phyloP scores from a whole-genome alignment of 2,329 filamentous ascomycete genomes.

The Tolypocladium endophyticum region DNA sequence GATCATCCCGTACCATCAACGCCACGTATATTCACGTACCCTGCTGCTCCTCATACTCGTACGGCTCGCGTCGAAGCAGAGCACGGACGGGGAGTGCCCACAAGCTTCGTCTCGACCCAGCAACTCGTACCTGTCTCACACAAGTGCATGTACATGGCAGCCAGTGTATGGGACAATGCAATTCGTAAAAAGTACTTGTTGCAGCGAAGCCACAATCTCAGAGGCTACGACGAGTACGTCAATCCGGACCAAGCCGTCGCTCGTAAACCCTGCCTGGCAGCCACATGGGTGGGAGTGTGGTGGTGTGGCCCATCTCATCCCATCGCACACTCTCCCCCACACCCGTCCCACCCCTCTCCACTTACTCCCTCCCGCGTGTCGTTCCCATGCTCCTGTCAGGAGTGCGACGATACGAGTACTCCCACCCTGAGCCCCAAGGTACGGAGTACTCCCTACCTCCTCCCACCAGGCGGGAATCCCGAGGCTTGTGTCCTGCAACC shows the following conservation, averaged over 20 bases:
- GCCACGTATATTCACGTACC: background rate
- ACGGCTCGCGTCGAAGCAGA: background rate
- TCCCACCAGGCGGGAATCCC: background rate
- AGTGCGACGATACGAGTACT: too few species aligned
- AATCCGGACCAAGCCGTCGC: background rate
- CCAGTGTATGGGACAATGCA: background rate
- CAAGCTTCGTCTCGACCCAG: background rate
- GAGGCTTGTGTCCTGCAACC: background rate
- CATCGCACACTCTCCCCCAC: background rate
- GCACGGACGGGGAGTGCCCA: background rate
- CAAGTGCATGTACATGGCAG: background rate
- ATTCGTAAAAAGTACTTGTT: background rate
- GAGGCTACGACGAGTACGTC: background rate
- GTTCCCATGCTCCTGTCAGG: background rate
- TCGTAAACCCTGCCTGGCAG: background rate
- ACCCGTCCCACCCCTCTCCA: background rate
- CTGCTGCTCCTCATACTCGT: too few species aligned
- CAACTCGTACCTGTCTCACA: background rate
- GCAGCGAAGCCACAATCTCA: background rate
- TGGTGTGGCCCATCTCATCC: background rate
- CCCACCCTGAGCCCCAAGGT: too few species aligned
- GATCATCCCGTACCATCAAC: background rate
- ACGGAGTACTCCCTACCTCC: background rate
- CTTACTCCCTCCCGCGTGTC: background rate
- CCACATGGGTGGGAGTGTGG: background rate